A percentile compares a stretch with the other conserved stretches of the same genome.
These are phyloP conservation scores for Conringia planisiliqua DNA, from an alignment of 345 rosid genomes.

Conservation along the genomic window DNA sequence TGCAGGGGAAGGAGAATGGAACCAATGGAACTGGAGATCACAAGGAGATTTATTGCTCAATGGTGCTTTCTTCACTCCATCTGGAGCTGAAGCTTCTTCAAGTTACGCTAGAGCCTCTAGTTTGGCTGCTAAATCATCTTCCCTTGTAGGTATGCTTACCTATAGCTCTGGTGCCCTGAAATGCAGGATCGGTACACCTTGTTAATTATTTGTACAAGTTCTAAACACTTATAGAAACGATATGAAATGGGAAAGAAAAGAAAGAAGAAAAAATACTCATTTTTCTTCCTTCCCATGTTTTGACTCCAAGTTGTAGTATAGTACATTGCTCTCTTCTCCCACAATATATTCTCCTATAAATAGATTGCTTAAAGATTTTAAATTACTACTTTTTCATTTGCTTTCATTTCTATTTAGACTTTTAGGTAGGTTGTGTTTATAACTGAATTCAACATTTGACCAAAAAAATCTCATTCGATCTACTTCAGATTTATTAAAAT, in stretches of 20 bases:
- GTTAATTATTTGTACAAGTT: constrained; percentile 33
- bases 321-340: background rate
- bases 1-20: constrained; percentile 32
- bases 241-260: background rate
- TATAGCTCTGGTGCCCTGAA: constrained; percentile 44
- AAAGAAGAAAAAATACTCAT: constrained; percentile 4
- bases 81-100: constrained; percentile 43
- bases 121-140: constrained; percentile 57
- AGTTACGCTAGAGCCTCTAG: constrained; percentile 60
- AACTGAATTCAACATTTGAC: too few relatives aligned
- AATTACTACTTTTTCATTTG: background rate
- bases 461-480: too few relatives aligned
- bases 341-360: constrained; percentile 1
- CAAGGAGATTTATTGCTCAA: constrained; percentile 52
- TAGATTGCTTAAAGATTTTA: background rate
- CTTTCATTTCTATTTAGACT: background rate
- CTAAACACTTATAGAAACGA: background rate
- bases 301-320: constrained; percentile 16
- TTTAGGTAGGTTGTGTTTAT: too few relatives aligned
- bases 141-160: constrained; percentile 46
- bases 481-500: too few relatives aligned
- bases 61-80: constrained; percentile 53
- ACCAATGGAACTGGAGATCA: constrained; percentile 61
- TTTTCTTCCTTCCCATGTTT: constrained; percentile 15
- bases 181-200: constrained; percentile 44